Conservation (phyloP, 2,329 filamentous ascomycete genomes). For the Paramyrothecium sp. region DNA sequence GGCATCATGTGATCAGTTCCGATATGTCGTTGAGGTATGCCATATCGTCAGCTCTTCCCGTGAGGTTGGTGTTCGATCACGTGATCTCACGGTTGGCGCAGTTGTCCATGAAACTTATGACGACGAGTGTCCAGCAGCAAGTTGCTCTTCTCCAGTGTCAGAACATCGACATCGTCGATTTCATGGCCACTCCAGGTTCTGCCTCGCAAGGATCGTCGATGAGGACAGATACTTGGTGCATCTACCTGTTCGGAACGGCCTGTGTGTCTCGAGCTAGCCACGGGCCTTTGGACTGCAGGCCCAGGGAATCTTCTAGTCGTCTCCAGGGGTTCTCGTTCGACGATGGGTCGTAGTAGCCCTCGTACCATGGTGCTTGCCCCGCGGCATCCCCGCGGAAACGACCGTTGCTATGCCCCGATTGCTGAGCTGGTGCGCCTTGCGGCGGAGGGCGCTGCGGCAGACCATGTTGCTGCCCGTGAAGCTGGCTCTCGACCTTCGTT, state of each 20-base stretch:
- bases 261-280: slow-evolving; percentile 36
- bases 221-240: not conserved
- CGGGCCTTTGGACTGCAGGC: slow-evolving; percentile 39
- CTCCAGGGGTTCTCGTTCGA: slow-evolving; percentile 76
- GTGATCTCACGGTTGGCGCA: not conserved
- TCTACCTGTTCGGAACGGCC: slow-evolving; percentile 1
- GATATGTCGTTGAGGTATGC: not conserved
- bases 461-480: not conserved
- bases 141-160: no score
- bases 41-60: no score
- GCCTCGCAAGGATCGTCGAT: no score
- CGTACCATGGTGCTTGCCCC: slow-evolving; percentile 47
- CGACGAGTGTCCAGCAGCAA: no score
- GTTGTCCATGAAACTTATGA: no score
- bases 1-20: not conserved
- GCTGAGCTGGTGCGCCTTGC: not conserved
- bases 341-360: slow-evolving; percentile 66
- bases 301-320: slow-evolving; percentile 45
- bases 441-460: slow-evolving; percentile 3
- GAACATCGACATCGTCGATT: no score
- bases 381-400: not conserved
- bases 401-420: not conserved
- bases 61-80: not conserved
- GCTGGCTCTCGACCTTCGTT: no score
- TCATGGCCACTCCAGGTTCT: no score